phyloP scores from a whole-genome alignment of 2,329 filamentous ascomycete genomes.

The Colletotrichum truncatum region DNA sequence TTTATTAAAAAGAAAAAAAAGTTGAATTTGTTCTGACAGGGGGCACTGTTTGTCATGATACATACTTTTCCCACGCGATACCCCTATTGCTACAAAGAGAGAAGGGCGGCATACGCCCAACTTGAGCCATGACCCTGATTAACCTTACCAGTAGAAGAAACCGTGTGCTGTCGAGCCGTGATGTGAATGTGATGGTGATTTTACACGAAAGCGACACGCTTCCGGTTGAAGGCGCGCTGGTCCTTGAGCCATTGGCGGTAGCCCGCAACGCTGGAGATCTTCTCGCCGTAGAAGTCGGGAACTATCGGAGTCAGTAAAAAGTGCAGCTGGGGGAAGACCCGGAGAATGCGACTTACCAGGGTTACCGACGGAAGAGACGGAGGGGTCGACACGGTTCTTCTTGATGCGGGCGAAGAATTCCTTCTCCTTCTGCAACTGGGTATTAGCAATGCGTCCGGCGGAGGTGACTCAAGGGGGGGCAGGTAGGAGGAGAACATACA shows the following conservation, averaged over 20 bases:
- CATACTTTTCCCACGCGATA: conserved; percentile 31
- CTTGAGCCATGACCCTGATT: conserved; percentile 24
- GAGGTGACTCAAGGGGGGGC: no score
- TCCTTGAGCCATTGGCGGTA: conserved; percentile 98
- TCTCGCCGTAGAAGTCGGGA: conserved; percentile 98
- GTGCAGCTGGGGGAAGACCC: not conserved
- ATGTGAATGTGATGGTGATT: not conserved
- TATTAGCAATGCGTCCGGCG: no score
- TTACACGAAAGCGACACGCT: conserved; percentile 74
- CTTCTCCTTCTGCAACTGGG: conserved; percentile 85
- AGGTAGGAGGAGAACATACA: conserved; percentile 42
- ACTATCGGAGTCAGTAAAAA: conserved; percentile 53
- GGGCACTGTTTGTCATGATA: conserved; percentile 35
- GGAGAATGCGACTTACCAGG: conserved; percentile 61
- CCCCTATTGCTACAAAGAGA: conserved; percentile 22
- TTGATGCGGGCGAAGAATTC: conserved; percentile 94
- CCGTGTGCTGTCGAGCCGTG: not conserved
- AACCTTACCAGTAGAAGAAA: conserved; percentile 13
- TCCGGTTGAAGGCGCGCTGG: conserved; percentile 95
- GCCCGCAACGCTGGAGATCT: conserved; percentile 90
- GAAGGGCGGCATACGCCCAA: conserved; percentile 20
- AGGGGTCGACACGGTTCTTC: conserved; percentile 91
- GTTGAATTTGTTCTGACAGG: conserved; percentile 36
- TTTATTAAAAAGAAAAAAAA: not conserved
- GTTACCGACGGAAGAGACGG: conserved; percentile 87